A percentile compares a stretch with the other conserved stretches of the same genome.
phyloP scores from a whole-genome alignment of 306 rosid genomes.

The Dalbergia cochinchinensis region DNA sequence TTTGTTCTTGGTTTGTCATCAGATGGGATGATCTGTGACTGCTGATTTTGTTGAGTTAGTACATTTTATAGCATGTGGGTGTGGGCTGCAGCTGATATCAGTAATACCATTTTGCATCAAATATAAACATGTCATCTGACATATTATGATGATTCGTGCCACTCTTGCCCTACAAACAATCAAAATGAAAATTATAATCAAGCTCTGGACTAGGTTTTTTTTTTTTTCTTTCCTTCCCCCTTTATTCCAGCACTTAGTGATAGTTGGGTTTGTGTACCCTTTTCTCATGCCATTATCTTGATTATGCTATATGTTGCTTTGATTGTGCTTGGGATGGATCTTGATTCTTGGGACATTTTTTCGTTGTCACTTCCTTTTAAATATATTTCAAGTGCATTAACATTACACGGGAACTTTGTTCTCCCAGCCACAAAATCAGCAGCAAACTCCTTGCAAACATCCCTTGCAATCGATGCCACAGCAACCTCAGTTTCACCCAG shows the following conservation, averaged over 20 bases:
- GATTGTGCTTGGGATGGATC: conserved; percentile 33
- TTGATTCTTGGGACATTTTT: conserved; percentile 23
- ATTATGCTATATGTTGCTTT: conserved; percentile 37
- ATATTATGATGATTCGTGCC: conserved; percentile 20
- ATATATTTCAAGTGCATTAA: neutral
- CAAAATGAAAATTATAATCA: conserved; percentile 21
- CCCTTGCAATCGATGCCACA: conserved; percentile 75
- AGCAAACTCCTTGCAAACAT: conserved; percentile 74
- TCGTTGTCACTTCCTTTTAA: neutral
- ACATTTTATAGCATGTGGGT: conserved; percentile 18
- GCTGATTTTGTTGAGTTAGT: conserved; percentile 22
- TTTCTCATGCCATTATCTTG: conserved; percentile 5
- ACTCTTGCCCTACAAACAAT: neutral
- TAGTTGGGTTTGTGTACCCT: conserved; percentile 18
- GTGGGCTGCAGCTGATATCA: conserved; percentile 8
- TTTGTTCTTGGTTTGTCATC: conserved; percentile 18
- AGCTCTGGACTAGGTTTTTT: neutral
- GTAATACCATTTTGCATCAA: conserved; percentile 7
- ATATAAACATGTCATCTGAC: conserved; percentile 21
- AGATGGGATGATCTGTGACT: conserved; percentile 30
- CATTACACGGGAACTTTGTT: conserved; percentile 6
- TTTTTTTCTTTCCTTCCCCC: neutral
- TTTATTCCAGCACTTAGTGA: neutral
- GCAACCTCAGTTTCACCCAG: conserved; percentile 84
- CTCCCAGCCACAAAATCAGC: conserved; percentile 74